Percentiles rank a stretch among this genome's conserved stretches.
Evolutionary conservation across 208 protist species (phyloP).

Genomic region (Trypanosoma boissoni): DNA sequence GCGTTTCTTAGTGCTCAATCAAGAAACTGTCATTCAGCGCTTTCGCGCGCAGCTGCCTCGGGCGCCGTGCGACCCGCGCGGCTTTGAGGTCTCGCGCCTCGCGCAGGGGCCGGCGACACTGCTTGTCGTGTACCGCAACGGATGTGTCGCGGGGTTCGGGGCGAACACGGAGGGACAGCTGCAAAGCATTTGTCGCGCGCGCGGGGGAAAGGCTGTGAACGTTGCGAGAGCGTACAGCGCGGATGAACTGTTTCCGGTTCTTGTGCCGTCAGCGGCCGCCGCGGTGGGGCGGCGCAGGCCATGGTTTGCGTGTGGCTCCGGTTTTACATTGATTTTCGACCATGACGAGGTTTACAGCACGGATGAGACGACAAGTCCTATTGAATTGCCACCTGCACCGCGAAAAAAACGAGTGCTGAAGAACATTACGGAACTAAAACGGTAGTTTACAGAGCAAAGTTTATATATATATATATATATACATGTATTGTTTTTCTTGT

Average conservation of each 20-base stretch:
- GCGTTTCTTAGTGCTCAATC: slow-evolving; percentile 46
- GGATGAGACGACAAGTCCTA: slow-evolving; percentile 29
- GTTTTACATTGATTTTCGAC: slow-evolving; percentile 67
- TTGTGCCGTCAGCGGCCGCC: slow-evolving; percentile 18
- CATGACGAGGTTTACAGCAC: slow-evolving; percentile 39
- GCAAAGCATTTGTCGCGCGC: slow-evolving; percentile 30
- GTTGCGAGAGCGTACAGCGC: slow-evolving; percentile 43
- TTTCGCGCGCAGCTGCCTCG: slow-evolving; percentile 11
- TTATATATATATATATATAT: no score
- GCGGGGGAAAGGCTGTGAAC: slow-evolving; percentile 41
- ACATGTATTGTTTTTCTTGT: no score
- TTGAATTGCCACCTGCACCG: slow-evolving; percentile 47
- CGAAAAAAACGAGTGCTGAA: not conserved
- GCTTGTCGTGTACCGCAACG: slow-evolving; percentile 61
- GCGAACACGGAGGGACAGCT: slow-evolving; percentile 74
- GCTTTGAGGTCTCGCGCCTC: slow-evolving; percentile 40
- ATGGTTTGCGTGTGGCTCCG: slow-evolving; percentile 39
- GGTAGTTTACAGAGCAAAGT: not conserved
- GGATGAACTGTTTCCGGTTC: slow-evolving; percentile 38
- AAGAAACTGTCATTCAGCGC: slow-evolving; percentile 30
- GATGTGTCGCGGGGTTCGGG: slow-evolving; percentile 60
- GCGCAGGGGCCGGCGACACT: slow-evolving; percentile 44
- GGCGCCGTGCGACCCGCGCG: not conserved
- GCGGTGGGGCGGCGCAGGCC: not conserved
- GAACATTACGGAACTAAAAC: slow-evolving; percentile 2